These are phyloP conservation scores for Cephalotrichum gorgonifer DNA, from an alignment of 2,329 filamentous ascomycete species.

Conservation along the genomic window DNA sequence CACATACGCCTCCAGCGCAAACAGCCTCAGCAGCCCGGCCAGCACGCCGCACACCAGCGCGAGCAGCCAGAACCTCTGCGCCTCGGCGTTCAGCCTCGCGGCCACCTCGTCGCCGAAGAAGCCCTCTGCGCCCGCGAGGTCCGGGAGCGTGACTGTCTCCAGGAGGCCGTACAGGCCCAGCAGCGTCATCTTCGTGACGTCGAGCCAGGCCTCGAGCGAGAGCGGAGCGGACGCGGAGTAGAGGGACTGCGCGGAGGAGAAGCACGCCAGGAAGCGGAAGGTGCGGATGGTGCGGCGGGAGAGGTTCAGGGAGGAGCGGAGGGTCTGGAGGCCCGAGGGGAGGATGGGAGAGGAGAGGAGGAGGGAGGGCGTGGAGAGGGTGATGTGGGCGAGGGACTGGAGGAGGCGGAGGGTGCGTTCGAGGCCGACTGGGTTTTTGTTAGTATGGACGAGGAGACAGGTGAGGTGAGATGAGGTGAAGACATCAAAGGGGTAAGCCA, in stretches of 20 bases:
- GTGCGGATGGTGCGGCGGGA: constrained; percentile 55
- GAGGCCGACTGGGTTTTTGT: constrained; percentile 37
- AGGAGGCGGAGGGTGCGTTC: constrained; percentile 50
- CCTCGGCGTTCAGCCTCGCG: constrained; percentile 41
- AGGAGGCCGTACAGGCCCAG: constrained; percentile 58
- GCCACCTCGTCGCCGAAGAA: constrained; percentile 35
- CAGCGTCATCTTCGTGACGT: constrained; percentile 46
- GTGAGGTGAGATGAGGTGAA: constrained; percentile 15
- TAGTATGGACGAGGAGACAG: background rate
- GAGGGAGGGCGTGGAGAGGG: constrained; percentile 32
- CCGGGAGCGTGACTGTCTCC: constrained; percentile 52
- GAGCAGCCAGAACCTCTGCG: constrained; percentile 61
- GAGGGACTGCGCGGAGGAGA: constrained; percentile 22
- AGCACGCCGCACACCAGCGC: constrained; percentile 42
- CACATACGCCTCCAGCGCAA: constrained; percentile 22
- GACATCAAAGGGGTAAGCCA: constrained; percentile 25
- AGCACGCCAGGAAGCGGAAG: constrained; percentile 56
- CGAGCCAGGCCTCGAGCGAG: constrained; percentile 22
- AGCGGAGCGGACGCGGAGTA: constrained; percentile 13
- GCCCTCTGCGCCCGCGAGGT: constrained; percentile 32
- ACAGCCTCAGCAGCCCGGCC: constrained; percentile 28
- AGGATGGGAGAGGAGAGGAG: constrained; percentile 21
- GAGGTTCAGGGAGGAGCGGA: constrained; percentile 33
- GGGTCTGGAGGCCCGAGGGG: constrained; percentile 10
- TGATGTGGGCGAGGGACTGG: constrained; percentile 39